Base-by-base conservation (phyloP, 768 basidiomycete genomes). In the Scleroderma bovista region DNA sequence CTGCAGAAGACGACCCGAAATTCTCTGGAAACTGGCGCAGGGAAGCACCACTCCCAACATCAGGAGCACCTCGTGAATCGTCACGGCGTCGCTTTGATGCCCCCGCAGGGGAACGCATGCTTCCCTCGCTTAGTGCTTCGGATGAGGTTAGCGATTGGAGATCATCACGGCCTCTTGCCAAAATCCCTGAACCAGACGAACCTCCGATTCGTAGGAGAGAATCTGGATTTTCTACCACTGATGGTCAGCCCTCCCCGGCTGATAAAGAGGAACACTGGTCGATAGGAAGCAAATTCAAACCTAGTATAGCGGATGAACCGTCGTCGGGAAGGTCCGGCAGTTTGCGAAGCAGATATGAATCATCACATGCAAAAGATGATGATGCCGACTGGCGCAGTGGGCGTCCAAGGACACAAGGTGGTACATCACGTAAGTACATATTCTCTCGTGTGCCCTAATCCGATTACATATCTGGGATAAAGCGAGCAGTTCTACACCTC, bases 1-100 rank as follows among this genome's bases (percentile, higher is more conserved):
- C 60, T 23, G 66, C 70, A 31, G 83, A 83, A 41, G 91, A 93
- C 8, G 86, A 84, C 47, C 70, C 85, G 15, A 94, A 94, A 65
- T 92, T 92, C 55, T 81, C 88, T 44, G 81, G 74, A 17, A 83
- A 80, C 40, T 96, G 93, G 93, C 75, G 93, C 49, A 81, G 93
- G 50, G 84, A 91, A 15, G 91, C 87, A 0, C 94, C 93, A 43
- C 77, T 93, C 20, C 86, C 90, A 19, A 83, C 86, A 48, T 58
- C 75, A 1, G 73, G 73, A n/a, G 70, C 75, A n/a, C 74, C 79
- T 40, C 79, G 79, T 17, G 86, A 86, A 42, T 66, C 77, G 8
- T 78, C 83, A 20, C 81, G 83, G 36, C 80, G 86, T 51, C 81
- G 81, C 38, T 78, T 78, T 55, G 86, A 88, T n/a, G 79, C 76